A percentile compares a stretch with the other conserved stretches of the same genome.
Conservation (phyloP, 1,284 basidiomycete genomes). For the Sporisorium scitamineum region DNA sequence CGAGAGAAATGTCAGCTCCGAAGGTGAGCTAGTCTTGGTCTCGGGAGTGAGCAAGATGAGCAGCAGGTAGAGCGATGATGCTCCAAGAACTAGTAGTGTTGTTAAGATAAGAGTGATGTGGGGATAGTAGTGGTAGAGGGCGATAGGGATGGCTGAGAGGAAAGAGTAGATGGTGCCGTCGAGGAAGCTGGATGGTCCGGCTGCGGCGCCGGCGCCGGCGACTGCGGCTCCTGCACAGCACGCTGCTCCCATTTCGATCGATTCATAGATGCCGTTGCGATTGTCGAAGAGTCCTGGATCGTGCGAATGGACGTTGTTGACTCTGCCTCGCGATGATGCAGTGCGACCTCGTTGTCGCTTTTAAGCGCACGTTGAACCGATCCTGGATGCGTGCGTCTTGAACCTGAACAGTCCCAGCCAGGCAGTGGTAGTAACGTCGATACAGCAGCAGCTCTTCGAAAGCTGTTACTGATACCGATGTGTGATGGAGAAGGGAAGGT, state of each 20-base stretch:
- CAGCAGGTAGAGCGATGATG: slow-evolving; percentile 25
- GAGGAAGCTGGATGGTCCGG: slow-evolving; percentile 14
- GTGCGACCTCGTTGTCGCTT: background rate
- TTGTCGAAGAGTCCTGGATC: background rate
- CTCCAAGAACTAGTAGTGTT: slow-evolving; percentile 9
- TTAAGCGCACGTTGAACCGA: background rate
- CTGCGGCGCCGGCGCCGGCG: slow-evolving; percentile 18
- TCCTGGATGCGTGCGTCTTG: background rate
- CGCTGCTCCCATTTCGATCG: slow-evolving; percentile 39
- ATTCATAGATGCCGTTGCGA: background rate
- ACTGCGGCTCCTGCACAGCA: slow-evolving; percentile 47
- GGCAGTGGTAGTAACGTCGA: no score
- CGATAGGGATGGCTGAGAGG: slow-evolving; percentile 36
- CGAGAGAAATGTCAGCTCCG: slow-evolving; percentile 31
- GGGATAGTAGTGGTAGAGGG: slow-evolving; percentile 47
- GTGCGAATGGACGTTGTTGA: background rate
- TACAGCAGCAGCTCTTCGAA: background rate
- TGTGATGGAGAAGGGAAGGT: no score
- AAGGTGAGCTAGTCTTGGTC: slow-evolving; percentile 10
- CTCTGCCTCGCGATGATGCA: background rate
- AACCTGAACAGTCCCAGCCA: background rate
- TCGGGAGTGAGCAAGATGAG: slow-evolving; percentile 33
- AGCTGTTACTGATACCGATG: no score
- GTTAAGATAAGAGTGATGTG: slow-evolving; percentile 19
- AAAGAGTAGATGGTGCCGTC: slow-evolving; percentile 39